Evolutionary conservation across 306 rosid species (phyloP).

Genomic region (Macrotyloma uniflorum): DNA sequence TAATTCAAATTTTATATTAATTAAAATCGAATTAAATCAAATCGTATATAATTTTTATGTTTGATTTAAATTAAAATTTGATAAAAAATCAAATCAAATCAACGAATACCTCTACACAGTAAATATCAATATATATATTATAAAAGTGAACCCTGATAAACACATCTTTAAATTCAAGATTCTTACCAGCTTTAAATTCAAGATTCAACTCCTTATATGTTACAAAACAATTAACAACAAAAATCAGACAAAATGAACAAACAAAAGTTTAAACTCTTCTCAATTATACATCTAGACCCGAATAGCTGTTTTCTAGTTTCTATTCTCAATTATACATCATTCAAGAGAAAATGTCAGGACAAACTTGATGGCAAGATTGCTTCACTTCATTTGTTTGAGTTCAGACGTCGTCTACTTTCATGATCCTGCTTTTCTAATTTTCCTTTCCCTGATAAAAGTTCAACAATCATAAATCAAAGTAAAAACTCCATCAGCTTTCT

Average conservation of each 20-base stretch:
- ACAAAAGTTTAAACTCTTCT: not conserved
- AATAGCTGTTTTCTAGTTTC: not conserved
- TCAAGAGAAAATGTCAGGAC: not conserved
- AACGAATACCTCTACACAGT: too few species aligned
- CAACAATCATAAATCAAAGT: conserved; percentile 10
- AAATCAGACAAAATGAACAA: not conserved
- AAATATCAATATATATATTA: too few species aligned
- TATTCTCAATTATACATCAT: not conserved
- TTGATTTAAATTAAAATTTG: too few species aligned
- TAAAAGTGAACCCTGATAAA: too few species aligned
- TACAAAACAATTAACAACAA: not conserved
- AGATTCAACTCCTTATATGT: too few species aligned
- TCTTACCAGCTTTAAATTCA: too few species aligned
- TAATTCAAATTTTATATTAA: too few species aligned
- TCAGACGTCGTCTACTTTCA: not conserved
- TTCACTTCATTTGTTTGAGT: not conserved
- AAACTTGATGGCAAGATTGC: not conserved
- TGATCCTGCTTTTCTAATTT: not conserved
- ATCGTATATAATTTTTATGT: too few species aligned
- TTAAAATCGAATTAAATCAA: too few species aligned
- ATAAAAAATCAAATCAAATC: too few species aligned
- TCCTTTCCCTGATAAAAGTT: conserved; percentile 27
- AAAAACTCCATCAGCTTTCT: not conserved
- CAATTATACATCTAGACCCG: not conserved
- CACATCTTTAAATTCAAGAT: too few species aligned